A percentile compares a stretch with the other conserved stretches of the same genome.
These are phyloP conservation scores for Fusarium pilosicola DNA, from an alignment of 2,329 filamentous ascomycete species.

Conservation along the genomic window DNA sequence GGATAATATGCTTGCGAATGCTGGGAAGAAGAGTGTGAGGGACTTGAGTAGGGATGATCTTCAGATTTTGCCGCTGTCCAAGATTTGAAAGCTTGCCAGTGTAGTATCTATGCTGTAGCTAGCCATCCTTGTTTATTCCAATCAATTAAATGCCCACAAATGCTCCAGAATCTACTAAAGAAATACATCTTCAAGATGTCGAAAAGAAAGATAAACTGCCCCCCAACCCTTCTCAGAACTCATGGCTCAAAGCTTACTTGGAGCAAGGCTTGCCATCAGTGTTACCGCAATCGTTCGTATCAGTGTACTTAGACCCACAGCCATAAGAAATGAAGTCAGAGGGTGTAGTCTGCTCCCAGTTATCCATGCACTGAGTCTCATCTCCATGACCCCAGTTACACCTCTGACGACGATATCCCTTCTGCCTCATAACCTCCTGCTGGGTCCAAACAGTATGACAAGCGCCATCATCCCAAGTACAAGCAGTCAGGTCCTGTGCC, in stretches of 20 bases:
- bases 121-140: neutral
- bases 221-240: rapidly evolving
- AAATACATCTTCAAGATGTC: no score
- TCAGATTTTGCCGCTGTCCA: constrained; percentile 13
- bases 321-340: constrained; percentile 2
- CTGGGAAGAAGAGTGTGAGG: constrained; percentile 57
- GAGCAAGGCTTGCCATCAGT: constrained; percentile 1
- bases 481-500: constrained; percentile 4
- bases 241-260: neutral
- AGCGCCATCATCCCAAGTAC: neutral
- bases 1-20: constrained; percentile 65
- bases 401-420: neutral
- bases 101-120: neutral
- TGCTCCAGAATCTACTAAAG: no score
- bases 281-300: neutral
- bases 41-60: constrained; percentile 34
- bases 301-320: constrained; percentile 2
- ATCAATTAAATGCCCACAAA: no score
- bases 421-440: constrained; percentile 2
- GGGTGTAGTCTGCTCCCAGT: constrained; percentile 14
- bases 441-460: constrained; percentile 24
- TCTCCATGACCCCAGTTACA: constrained; percentile 5
- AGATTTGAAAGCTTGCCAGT: neutral
- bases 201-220: rapidly evolving
- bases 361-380: constrained; percentile 5